A percentile compares a stretch with the other conserved stretches of the same genome.
Conservation (phyloP, 306 rosid genomes). For the Cucumis melo region DNA sequence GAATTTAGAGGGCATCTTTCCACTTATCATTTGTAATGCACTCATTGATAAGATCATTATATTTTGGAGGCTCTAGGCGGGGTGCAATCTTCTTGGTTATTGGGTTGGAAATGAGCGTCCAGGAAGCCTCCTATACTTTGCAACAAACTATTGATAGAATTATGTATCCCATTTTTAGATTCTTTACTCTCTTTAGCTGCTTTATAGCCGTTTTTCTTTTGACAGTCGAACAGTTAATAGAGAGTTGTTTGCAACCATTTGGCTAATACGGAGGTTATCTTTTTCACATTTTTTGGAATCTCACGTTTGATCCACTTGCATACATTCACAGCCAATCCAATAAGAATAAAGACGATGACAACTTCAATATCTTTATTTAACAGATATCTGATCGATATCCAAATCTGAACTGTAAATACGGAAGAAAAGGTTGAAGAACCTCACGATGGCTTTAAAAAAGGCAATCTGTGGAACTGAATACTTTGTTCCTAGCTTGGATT, state of each 20-base stretch:
- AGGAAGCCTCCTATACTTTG: background rate
- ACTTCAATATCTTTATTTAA: background rate
- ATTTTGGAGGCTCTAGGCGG: background rate
- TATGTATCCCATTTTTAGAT: background rate
- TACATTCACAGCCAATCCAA: background rate
- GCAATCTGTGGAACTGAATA: constrained; percentile 81
- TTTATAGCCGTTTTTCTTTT: background rate
- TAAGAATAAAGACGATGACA: background rate
- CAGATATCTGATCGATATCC: background rate
- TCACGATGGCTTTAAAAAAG: constrained; percentile 80
- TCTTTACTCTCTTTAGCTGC: background rate
- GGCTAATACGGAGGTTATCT: background rate
- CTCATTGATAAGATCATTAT: background rate
- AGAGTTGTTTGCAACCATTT: background rate
- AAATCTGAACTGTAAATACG: background rate
- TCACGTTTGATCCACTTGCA: background rate
- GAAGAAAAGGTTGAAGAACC: constrained; percentile 11
- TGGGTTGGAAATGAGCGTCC: background rate
- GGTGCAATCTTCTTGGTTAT: background rate
- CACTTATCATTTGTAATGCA: background rate
- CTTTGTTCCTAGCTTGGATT: constrained; percentile 76
- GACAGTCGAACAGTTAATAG: background rate
- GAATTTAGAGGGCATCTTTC: background rate
- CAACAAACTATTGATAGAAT: background rate
- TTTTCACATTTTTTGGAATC: background rate